phyloP scores from a whole-genome alignment of 768 basidiomycete species.

The Boletus edulis region DNA sequence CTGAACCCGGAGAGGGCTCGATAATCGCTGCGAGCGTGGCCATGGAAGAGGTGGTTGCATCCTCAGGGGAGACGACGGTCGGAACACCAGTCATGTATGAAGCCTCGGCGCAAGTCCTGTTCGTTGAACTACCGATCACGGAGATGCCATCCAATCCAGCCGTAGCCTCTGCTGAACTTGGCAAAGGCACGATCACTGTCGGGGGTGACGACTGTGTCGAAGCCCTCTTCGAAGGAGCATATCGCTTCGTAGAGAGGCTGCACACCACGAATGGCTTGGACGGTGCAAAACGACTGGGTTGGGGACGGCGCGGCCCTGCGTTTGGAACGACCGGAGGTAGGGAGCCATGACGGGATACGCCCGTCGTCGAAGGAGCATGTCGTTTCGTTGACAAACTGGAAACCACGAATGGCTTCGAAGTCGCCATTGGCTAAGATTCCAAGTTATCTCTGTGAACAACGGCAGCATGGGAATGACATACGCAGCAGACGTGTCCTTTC shows the following conservation, averaged over 20 bases:
- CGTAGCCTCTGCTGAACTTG: neutral
- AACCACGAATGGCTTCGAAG: constrained; percentile 2
- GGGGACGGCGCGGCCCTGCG: too few relatives aligned
- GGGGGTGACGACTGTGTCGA: neutral
- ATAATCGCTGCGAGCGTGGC: neutral
- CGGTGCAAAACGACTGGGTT: neutral
- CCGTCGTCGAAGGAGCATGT: neutral
- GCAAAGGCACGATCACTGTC: neutral
- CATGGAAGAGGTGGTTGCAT: neutral
- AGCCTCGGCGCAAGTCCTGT: neutral
- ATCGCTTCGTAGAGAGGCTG: neutral
- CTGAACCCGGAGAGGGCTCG: too few relatives aligned
- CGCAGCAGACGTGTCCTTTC: neutral
- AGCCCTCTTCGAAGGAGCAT: neutral
- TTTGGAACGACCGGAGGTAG: neutral
- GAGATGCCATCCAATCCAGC: neutral
- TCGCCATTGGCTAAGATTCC: neutral
- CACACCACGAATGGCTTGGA: constrained; percentile 4
- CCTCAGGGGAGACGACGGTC: constrained; percentile 1
- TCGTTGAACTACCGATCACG: neutral
- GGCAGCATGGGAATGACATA: neutral
- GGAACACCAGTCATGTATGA: neutral
- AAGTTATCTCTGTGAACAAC: neutral
- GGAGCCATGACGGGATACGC: neutral
- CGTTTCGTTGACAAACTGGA: too few relatives aligned